phyloP scores from a whole-genome alignment of 2,329 filamentous ascomycete species.

The Aspergillus felis region DNA sequence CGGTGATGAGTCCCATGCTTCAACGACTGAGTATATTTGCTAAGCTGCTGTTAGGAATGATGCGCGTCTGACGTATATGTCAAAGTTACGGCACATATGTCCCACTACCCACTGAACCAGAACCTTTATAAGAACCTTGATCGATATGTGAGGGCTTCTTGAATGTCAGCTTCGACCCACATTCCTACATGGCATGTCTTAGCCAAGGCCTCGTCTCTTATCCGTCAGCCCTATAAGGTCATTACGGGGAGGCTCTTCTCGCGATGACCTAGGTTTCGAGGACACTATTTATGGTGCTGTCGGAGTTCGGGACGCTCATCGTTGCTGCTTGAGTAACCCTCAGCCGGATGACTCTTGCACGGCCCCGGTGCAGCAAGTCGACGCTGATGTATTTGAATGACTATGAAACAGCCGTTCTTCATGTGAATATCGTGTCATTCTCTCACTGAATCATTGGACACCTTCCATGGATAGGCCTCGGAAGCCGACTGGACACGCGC shows the following conservation, averaged over 20 bases:
- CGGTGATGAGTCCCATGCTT: background rate
- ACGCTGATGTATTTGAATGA: background rate
- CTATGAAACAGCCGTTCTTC: background rate
- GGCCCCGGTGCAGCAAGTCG: background rate
- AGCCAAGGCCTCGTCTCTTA: too few relatives aligned
- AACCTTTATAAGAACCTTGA: too few relatives aligned
- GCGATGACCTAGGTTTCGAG: background rate
- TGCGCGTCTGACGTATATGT: background rate
- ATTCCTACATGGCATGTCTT: too few relatives aligned
- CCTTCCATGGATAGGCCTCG: too few relatives aligned
- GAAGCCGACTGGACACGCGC: too few relatives aligned
- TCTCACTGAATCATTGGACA: background rate
- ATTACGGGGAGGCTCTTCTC: background rate
- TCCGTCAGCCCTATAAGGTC: background rate
- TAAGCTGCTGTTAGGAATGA: background rate
- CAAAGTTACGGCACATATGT: background rate
- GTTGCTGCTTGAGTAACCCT: background rate
- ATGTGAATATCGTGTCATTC: too few relatives aligned
- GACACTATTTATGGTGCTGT: background rate
- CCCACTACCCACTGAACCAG: background rate
- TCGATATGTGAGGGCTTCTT: too few relatives aligned
- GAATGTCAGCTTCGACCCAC: too few relatives aligned
- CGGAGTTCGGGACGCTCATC: background rate
- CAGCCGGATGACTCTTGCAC: too few relatives aligned
- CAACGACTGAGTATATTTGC: background rate